phyloP scores from a whole-genome alignment of 202 grass and related monocot species.

The Brachypodium distachyon region DNA sequence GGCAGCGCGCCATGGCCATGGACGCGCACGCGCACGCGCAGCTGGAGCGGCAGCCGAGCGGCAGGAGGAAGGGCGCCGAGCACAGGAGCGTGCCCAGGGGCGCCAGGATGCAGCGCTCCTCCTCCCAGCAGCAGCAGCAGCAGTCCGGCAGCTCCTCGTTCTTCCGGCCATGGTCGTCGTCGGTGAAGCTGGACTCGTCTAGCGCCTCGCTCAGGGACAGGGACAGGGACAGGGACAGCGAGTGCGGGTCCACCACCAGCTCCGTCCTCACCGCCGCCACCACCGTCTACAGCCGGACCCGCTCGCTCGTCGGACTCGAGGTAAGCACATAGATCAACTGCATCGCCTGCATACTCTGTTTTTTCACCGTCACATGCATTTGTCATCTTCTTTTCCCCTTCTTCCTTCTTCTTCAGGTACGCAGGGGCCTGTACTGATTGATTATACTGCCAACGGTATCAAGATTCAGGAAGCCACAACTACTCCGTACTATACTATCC shows the following conservation, averaged over 20 bases:
- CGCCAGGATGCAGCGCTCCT: conserved; percentile 80
- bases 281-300: conserved; percentile 55
- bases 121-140: conserved; percentile 37
- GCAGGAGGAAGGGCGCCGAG: conserved; percentile 38
- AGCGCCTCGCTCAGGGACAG: conserved; percentile 54
- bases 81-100: conserved; percentile 22
- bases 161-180: conserved; percentile 22
- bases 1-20: conserved; percentile 37
- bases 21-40: too few relatives aligned
- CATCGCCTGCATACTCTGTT: background rate
- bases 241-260: conserved; percentile 74
- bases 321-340: conserved; percentile 2
- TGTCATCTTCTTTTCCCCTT: too few relatives aligned
- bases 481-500: too few relatives aligned
- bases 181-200: conserved; percentile 60
- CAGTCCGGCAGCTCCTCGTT: too few relatives aligned
- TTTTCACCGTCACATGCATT: background rate
- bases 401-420: conserved; percentile 26
- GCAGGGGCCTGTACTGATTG: conserved; percentile 33
- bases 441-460: background rate
- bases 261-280: conserved; percentile 66
- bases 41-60: conserved; percentile 48
- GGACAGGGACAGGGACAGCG: conserved; percentile 73
- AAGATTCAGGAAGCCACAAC: background rate
- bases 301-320: conserved; percentile 74